Evolutionary conservation across 2,329 filamentous ascomycete genomes (phyloP), one percentile per base, ranked within the genome.

Genomic region (Fusarium sublunatum): DNA sequence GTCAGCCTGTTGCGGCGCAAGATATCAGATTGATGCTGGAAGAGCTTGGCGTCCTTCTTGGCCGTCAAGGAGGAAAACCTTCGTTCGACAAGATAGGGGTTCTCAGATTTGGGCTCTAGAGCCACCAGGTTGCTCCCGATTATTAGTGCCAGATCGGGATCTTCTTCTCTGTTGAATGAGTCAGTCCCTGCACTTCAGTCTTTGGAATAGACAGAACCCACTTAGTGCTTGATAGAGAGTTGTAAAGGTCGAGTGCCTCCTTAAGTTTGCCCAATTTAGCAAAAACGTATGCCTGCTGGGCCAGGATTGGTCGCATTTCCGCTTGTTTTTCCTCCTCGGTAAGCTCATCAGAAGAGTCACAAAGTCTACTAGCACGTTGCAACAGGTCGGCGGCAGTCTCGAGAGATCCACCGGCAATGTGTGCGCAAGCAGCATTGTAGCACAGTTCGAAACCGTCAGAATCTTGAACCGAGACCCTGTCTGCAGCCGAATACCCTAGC

Each of bases 381-480:
- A 95, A 78, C 53, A 93, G 80, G 24, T 89, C 79, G 22, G 86
- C 82, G 2, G 87, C 91, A 65, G 87, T 84, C 5, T 78, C 82
- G 34, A 91, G 79, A 67, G 91, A 88, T 7, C 87, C 89, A 42
- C 86, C 82, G 12, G 90, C 89, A 68, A 95, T 88, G 73, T 86
- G 87, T 19, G 83, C 83, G 73, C 91, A 94, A 8, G 91, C 91
- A 24, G 87, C 84, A 74, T 96, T 96, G 78, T 91, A 96, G 10
- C 90, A 88, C 25, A 90, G 88, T 78, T 95, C 92, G 68, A 95
- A 95, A 2, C 88, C 86, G 61, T 93, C 90, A 25, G 90, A 77
- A 68, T 91, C 86, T 58, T 67, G 65, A 22, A 88, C 86, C 56
- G 83, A 79, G 7, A 78, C 77, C 8, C 83, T 79, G 70, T 85